Evolutionary conservation across 2,329 filamentous ascomycete genomes (phyloP).

Genomic region (Rhynchosporium graminicola): DNA sequence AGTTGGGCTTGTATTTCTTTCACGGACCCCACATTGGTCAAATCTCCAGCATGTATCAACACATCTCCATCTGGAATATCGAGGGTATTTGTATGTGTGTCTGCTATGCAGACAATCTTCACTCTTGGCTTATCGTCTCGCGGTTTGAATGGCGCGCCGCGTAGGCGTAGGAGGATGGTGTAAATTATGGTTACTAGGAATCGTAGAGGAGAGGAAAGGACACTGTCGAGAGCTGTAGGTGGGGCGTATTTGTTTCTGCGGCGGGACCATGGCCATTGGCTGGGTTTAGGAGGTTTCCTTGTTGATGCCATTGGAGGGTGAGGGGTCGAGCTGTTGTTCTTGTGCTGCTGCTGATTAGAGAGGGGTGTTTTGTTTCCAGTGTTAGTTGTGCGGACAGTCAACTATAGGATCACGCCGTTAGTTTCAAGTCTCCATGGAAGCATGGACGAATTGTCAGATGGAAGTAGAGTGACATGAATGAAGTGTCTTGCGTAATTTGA

Average conservation of each 20-base stretch:
- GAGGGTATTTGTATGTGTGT: constrained; percentile 73
- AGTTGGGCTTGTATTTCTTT: constrained; percentile 78
- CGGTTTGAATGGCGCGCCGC: constrained; percentile 63
- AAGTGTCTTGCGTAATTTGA: neutral
- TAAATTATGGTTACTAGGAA: constrained; percentile 64
- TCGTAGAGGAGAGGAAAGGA: constrained; percentile 69
- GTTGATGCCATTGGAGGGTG: constrained; percentile 6
- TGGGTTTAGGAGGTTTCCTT: constrained; percentile 1
- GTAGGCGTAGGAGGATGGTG: constrained; percentile 63
- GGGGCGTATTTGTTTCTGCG: constrained; percentile 36
- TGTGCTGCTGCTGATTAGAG: neutral
- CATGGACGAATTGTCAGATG: neutral
- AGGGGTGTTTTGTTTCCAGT: neutral
- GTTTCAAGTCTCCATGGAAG: constrained; percentile 1
- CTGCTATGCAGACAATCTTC: constrained; percentile 83
- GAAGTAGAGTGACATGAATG: neutral
- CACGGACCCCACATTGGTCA: constrained; percentile 71
- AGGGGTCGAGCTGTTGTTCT: neutral
- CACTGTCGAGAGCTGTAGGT: constrained; percentile 56
- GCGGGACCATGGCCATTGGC: constrained; percentile 37
- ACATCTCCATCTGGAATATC: constrained; percentile 77
- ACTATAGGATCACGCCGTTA: constrained; percentile 1
- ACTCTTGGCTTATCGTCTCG: constrained; percentile 58
- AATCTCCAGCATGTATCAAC: constrained; percentile 86
- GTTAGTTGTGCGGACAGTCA: neutral